Evolutionary conservation across 140 eudicot genomes (phyloP).

Genomic region (Oenanthe javanica): DNA sequence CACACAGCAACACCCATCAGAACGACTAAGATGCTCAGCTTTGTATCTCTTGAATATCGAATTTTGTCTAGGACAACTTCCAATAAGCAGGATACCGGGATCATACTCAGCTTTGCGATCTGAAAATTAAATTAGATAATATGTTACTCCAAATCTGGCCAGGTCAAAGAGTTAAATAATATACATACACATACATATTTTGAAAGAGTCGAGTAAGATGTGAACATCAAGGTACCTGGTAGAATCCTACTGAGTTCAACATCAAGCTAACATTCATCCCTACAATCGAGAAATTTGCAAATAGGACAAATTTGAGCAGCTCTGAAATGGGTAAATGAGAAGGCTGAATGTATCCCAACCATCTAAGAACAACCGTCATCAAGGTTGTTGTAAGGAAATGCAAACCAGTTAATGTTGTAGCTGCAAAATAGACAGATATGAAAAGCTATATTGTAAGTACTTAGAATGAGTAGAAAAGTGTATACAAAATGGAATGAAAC

Average conservation of each 20-base stretch:
- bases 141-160: constrained; percentile 3
- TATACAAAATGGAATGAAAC: neutral
- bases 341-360: constrained; percentile 75
- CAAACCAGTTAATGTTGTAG: constrained; percentile 87
- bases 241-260: constrained; percentile 99
- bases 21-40: constrained; percentile 69
- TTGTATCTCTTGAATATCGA: constrained; percentile 84
- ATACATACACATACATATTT: neutral
- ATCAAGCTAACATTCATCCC: constrained; percentile 96
- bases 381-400: constrained; percentile 82
- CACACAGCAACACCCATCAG: constrained; percentile 90
- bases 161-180: neutral
- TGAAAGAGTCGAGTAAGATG: neutral
- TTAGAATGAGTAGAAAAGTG: neutral
- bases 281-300: constrained; percentile 87
- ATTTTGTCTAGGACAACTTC: constrained; percentile 76
- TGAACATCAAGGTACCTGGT: constrained; percentile 48
- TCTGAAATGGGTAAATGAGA: constrained; percentile 72
- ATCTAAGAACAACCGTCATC: constrained; percentile 70
- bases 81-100: constrained; percentile 87
- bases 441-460: constrained; percentile 8
- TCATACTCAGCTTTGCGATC: constrained; percentile 98
- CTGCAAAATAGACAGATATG: constrained; percentile 37
- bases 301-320: constrained; percentile 59
- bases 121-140: constrained; percentile 26